Percentiles rank a stretch among this genome's conserved stretches.
Evolutionary conservation across 148 eudicot species (phyloP).

Genomic region (Chenopodium formosanum): DNA sequence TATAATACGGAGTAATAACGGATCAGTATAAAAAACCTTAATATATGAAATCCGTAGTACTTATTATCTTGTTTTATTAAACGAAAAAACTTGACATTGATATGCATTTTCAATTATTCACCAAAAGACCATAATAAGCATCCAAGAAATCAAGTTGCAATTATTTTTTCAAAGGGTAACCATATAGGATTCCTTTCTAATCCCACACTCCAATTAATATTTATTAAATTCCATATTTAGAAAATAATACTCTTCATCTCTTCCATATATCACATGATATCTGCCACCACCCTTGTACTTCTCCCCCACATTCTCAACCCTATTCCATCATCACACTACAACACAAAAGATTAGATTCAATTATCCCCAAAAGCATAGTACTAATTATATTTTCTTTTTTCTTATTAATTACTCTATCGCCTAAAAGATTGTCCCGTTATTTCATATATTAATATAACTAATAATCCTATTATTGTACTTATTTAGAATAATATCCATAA

Average conservation of each 20-base stretch:
- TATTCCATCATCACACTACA: slow-evolving; percentile 27
- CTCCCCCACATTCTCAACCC: slow-evolving; percentile 24
- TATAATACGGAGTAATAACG: no score
- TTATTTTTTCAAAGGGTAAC: neutral
- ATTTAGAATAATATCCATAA: no score
- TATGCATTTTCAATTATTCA: no score
- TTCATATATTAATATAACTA: no score
- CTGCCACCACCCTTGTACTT: neutral
- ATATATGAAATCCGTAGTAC: no score
- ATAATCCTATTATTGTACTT: no score
- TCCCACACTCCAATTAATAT: neutral
- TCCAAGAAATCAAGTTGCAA: neutral
- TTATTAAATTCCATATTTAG: neutral
- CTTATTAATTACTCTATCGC: no score
- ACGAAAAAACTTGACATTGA: no score
- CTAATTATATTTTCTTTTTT: neutral
- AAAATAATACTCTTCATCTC: neutral
- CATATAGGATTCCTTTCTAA: neutral
- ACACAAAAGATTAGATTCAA: slow-evolving; percentile 18
- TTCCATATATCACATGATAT: slow-evolving; percentile 19
- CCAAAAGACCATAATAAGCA: neutral
- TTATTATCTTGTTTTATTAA: no score
- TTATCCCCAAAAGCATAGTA: neutral
- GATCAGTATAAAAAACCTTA: no score
- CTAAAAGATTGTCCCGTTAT: no score